Base-by-base conservation (phyloP, 176 grass and related monocot species). In the Oryza meridionalis region DNA sequence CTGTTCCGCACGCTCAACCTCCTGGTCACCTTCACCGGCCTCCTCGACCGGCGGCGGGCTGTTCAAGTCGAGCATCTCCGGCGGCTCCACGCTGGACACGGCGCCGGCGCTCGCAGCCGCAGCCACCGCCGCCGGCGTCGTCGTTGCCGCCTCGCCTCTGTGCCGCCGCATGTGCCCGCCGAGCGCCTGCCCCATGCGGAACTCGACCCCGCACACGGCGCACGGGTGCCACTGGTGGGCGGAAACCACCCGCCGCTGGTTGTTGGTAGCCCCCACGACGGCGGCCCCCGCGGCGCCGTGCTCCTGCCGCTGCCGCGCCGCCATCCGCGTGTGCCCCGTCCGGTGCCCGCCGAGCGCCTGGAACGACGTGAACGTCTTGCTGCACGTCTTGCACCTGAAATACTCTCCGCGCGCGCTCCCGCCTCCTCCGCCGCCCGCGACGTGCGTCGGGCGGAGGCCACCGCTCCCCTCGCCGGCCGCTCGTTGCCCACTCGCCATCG, bases 111-210 rank as follows among this genome's bases (percentile, higher is more conserved):
- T 1, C 69, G 7, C 2, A 0, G 50, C 33, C 33, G 4, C 33
- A 35, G 33, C 4, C 29, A 2, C 15, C 21, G 58, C 2, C 32
- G 35, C 40, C 49, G 77, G 3, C 44, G n/a, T 44, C 29, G 29
- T 2, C 29, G 2, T 2, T 2, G 29, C 29, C 4, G 33, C 33
- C 45, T 81, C 78, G 9, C 58, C n/a, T 59, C 82, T 80, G 65
- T 92, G 90, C 2, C 86, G 63, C 0, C 86, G 87, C 93, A 94
- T 94, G 85, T 94, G 93, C 0, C 93, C 93, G 15, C 93, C 93
- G 2, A 94, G 85, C 51, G 90, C 90, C 82, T 94, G 93, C 8
- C 93, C 93, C 86, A 88, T 86, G 69, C 87, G 11, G 85, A 94
- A 94, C 88, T 90, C 90, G 75, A 90, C 85, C 11, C 88, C 93